Percentiles rank a stretch among this genome's conserved stretches.
Conservation (phyloP, 345 rosid genomes). For the Brassica rapa region DNA sequence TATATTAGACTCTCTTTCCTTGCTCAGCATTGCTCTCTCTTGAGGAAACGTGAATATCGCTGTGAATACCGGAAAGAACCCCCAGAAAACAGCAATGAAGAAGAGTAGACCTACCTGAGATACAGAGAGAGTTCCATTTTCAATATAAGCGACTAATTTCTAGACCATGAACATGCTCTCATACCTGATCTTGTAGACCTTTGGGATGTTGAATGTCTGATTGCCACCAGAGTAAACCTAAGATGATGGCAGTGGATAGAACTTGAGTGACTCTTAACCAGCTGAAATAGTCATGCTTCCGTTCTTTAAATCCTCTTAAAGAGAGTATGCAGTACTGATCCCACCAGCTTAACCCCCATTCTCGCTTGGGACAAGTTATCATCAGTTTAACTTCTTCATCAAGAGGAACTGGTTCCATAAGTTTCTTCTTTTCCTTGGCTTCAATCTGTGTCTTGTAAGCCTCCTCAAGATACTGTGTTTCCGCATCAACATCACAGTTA, state of each 20-base stretch:
- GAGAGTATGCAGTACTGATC: conserved; percentile 73
- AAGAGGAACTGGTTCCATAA: conserved; percentile 66
- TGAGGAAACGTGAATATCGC: conserved; percentile 98
- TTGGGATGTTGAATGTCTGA: conserved; percentile 61
- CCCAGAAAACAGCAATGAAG: conserved; percentile 97
- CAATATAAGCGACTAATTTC: neutral
- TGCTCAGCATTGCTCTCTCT: conserved; percentile 88
- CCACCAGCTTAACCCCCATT: conserved; percentile 96
- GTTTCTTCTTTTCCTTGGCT: conserved; percentile 70
- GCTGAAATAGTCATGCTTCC: conserved; percentile 87
- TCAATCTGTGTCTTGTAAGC: conserved; percentile 70
- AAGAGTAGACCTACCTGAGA: conserved; percentile 88
- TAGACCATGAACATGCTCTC: neutral
- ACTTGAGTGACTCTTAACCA: conserved; percentile 96
- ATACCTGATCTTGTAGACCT: conserved; percentile 90
- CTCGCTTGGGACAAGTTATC: conserved; percentile 58
- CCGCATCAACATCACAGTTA: conserved; percentile 13
- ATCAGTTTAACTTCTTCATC: conserved; percentile 69
- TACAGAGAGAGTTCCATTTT: conserved; percentile 11
- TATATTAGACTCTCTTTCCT: conserved; percentile 91
- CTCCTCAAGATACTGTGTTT: conserved; percentile 82
- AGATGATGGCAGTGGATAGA: conserved; percentile 74
- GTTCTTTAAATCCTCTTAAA: conserved; percentile 83
- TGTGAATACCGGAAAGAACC: conserved; percentile 94
- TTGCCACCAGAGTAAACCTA: conserved; percentile 96